These are phyloP conservation scores for Salvia sclarea DNA, from an alignment of 305 asterid species.

Conservation along the genomic window DNA sequence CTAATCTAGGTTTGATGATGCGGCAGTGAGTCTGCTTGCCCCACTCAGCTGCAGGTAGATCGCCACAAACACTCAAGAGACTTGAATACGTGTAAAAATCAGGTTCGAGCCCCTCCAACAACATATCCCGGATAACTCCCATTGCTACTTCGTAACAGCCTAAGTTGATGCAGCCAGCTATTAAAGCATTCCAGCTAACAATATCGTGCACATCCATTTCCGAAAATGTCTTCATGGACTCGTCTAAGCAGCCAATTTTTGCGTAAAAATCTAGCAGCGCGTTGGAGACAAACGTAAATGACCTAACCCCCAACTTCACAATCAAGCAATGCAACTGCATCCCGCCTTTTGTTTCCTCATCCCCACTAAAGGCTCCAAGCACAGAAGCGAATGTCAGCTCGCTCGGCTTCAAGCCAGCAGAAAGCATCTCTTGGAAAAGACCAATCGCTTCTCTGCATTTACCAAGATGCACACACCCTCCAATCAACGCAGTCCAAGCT, in stretches of 20 bases:
- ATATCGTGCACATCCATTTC: conserved; percentile 54
- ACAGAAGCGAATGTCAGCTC: conserved; percentile 67
- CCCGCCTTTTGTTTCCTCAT: conserved; percentile 46
- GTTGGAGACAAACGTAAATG: conserved; percentile 61
- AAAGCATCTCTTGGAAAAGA: conserved; percentile 53
- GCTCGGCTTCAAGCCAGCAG: conserved; percentile 52
- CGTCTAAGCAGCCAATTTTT: conserved; percentile 46
- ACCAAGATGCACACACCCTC: conserved; percentile 63
- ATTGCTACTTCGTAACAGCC: conserved; percentile 47
- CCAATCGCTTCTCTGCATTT: conserved; percentile 51
- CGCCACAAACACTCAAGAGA: conserved; percentile 69
- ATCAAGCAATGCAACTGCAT: conserved; percentile 57
- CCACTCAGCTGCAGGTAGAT: conserved; percentile 73
- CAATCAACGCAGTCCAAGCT: conserved; percentile 82
- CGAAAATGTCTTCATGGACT: conserved; percentile 45
- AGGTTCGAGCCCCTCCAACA: conserved; percentile 49
- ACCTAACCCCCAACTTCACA: conserved; percentile 52
- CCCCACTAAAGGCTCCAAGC: conserved; percentile 67
- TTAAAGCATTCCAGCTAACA: conserved; percentile 72
- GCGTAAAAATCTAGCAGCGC: conserved; percentile 62
- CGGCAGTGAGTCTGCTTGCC: conserved; percentile 74
- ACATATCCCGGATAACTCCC: conserved; percentile 44
- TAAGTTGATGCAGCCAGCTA: conserved; percentile 52
- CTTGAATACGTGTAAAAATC: conserved; percentile 67
- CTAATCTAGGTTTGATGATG: conserved; percentile 58